phyloP scores from a whole-genome alignment of 139 green algal genomes.

The Coelastrella sp. region DNA sequence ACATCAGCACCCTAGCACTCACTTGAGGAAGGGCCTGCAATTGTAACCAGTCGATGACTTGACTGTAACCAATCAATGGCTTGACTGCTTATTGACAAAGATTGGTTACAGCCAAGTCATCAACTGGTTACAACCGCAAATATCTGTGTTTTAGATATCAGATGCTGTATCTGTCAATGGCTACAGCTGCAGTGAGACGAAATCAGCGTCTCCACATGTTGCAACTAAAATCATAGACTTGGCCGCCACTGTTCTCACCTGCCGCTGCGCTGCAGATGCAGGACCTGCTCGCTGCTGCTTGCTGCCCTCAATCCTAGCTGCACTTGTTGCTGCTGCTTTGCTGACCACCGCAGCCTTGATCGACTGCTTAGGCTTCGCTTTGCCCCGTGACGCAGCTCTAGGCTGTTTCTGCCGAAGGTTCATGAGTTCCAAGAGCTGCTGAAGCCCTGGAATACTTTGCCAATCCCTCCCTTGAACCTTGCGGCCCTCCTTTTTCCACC shows the following conservation, averaged over 20 bases:
- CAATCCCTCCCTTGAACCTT: conserved; percentile 17
- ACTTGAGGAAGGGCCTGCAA: too few relatives aligned
- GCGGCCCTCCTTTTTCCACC: conserved; percentile 26
- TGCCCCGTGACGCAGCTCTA: neutral
- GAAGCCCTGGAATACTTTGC: conserved; percentile 1
- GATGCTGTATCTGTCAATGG: too few relatives aligned
- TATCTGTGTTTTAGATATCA: too few relatives aligned
- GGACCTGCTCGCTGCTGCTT: neutral
- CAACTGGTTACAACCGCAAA: neutral
- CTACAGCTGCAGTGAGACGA: neutral
- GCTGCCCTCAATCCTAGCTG: neutral
- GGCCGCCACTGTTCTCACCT: neutral
- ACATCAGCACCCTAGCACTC: too few relatives aligned
- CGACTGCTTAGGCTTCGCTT: conserved; percentile 26
- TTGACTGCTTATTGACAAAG: too few relatives aligned
- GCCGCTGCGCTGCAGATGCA: neutral
- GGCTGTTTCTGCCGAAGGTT: neutral
- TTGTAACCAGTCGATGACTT: too few relatives aligned
- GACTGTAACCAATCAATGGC: too few relatives aligned
- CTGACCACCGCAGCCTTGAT: neutral
- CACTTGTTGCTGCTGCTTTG: neutral
- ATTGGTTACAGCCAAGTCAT: too few relatives aligned
- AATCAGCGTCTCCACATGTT: too few relatives aligned
- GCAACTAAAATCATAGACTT: neutral
- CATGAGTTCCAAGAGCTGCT: neutral